Evolutionary conservation across 495 filamentous ascomycete genomes (phyloP).

Genomic region (Podospora didyma): DNA sequence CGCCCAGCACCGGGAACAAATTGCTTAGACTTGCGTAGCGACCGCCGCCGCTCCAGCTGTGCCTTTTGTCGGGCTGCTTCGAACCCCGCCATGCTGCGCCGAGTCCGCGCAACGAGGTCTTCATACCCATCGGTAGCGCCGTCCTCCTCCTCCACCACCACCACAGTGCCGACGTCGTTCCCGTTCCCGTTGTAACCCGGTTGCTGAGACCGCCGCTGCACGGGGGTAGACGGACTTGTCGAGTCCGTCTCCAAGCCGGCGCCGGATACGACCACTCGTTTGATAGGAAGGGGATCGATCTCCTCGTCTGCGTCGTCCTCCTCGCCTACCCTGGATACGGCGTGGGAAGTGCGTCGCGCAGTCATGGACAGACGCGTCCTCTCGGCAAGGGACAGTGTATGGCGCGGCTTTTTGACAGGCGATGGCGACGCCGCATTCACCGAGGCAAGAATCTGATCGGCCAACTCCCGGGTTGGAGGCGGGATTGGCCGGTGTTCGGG

Average conservation of each 20-base stretch:
- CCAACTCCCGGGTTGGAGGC: conserved; percentile 47
- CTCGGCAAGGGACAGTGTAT: conserved; percentile 51
- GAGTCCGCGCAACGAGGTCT: conserved; percentile 68
- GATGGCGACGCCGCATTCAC: conserved; percentile 49
- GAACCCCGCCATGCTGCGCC: conserved; percentile 73
- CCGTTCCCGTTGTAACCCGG: background rate
- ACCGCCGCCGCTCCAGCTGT: conserved; percentile 54
- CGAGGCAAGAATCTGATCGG: conserved; percentile 53
- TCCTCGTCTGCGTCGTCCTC: conserved; percentile 25
- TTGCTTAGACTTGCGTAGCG: conserved; percentile 40
- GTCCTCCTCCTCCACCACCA: conserved; percentile 16
- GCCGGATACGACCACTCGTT: conserved; percentile 13
- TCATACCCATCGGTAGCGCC: conserved; percentile 25
- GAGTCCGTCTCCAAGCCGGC: too few relatives aligned
- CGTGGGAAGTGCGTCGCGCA: conserved; percentile 34
- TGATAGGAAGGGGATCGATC: conserved; percentile 18
- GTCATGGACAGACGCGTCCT: conserved; percentile 48
- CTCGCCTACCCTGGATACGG: conserved; percentile 1
- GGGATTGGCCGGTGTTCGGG: conserved; percentile 7
- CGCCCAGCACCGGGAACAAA: conserved; percentile 14
- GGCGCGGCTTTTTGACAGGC: conserved; percentile 48
- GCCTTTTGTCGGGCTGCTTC: conserved; percentile 49
- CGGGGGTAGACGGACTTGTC: too few relatives aligned
- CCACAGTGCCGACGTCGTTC: background rate
- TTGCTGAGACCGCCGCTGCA: background rate